Evolutionary conservation across 176 grass and related monocot species (phyloP).

Genomic region (Hordeum vulgare): MorexV3_pseudomolecules_assembly NC_058523.1:477720231-477720730

Average conservation of each 20-base stretch:
- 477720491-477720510: background rate
- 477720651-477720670: no score
- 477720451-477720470: background rate
- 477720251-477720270: conserved; percentile 64
- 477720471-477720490: background rate
- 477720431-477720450: conserved; percentile 1
- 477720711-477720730: no score
- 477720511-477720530: background rate
- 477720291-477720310: conserved; percentile 40
- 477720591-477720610: background rate
- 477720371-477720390: background rate
- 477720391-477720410: background rate
- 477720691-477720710: no score
- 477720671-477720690: no score
- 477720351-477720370: conserved; percentile 20
- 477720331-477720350: background rate
- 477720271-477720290: conserved; percentile 45
- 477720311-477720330: background rate
- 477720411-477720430: background rate
- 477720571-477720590: background rate
- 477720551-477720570: background rate
- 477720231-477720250: conserved; percentile 57
- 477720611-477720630: background rate
- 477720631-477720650: no score
- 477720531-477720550: background rate